A percentile compares a stretch with the other conserved stretches of the same genome.
Evolutionary conservation across 1,284 basidiomycete species (phyloP).

Genomic region (Ceratobasidium sp.): DNA sequence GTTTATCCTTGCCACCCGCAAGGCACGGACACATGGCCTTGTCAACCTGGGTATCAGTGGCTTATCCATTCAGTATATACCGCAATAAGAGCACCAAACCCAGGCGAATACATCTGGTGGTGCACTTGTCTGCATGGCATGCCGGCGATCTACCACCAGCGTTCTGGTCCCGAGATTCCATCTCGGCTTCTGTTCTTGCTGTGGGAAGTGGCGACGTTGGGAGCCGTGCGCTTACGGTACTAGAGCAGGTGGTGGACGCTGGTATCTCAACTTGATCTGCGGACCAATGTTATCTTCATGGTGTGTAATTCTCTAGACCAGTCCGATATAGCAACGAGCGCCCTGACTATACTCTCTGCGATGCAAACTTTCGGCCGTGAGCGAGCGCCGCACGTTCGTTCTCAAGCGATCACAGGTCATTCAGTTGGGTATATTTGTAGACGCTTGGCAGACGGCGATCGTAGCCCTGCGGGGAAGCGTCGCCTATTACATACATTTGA

Average conservation of each 20-base stretch:
- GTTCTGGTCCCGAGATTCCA: slow-evolving; percentile 28
- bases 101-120: slow-evolving; percentile 13
- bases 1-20: background rate
- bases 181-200: slow-evolving; percentile 30
- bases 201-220: slow-evolving; percentile 37
- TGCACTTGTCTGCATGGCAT: slow-evolving; percentile 28
- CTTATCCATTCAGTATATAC: background rate
- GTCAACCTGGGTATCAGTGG: slow-evolving; percentile 2
- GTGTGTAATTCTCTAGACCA: slow-evolving; percentile 2
- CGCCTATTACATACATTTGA: slow-evolving; percentile 38
- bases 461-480: background rate
- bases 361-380: slow-evolving; percentile 8
- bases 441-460: slow-evolving; percentile 10
- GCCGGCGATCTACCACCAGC: slow-evolving; percentile 36
- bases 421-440: slow-evolving; percentile 6
- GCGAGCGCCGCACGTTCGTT: background rate
- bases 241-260: slow-evolving; percentile 1
- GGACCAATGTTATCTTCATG: slow-evolving; percentile 11
- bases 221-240: slow-evolving; percentile 9
- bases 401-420: background rate
- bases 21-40: slow-evolving; percentile 19
- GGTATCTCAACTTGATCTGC: slow-evolving; percentile 29
- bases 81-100: slow-evolving; percentile 11
- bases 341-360: slow-evolving; percentile 25
- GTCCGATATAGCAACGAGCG: slow-evolving; percentile 15